Conservation (phyloP, 1,284 basidiomycete species). For the Sphaerobolus stellatus region DNA sequence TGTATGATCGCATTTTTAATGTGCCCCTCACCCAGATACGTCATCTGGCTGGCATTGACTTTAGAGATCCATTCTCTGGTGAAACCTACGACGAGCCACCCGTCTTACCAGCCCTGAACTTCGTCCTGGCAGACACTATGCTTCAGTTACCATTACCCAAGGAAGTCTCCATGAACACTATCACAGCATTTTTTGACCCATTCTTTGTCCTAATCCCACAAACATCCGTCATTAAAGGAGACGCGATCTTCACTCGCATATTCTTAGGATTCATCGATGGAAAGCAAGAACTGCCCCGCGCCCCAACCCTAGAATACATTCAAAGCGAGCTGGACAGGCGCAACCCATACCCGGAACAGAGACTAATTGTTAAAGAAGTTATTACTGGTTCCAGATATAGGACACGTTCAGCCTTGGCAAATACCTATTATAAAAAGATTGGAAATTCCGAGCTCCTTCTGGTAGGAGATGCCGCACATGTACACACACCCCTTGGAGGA, state of each 20-base stretch:
- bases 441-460: conserved; percentile 32
- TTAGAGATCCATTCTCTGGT: conserved; percentile 35
- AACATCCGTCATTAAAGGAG: no score
- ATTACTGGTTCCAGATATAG: conserved; percentile 40
- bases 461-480: conserved; percentile 45
- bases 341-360: conserved; percentile 30
- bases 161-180: no score
- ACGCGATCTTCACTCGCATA: no score
- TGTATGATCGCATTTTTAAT: neutral
- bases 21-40: conserved; percentile 17
- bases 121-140: no score
- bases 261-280: no score
- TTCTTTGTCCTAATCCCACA: no score
- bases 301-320: conserved; percentile 32
- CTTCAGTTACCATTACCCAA: no score
- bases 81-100: conserved; percentile 19
- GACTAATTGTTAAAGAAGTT: conserved; percentile 29
- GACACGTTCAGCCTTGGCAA: conserved; percentile 38
- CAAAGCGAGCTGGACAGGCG: conserved; percentile 35
- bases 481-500: conserved; percentile 43
- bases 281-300: conserved; percentile 31
- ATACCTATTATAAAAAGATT: conserved; percentile 32
- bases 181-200: no score
- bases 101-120: neutral
- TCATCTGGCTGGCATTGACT: conserved; percentile 31